Base-by-base conservation (phyloP, 805 yeast genomes). In the Kuraishia piskuri region DNA sequence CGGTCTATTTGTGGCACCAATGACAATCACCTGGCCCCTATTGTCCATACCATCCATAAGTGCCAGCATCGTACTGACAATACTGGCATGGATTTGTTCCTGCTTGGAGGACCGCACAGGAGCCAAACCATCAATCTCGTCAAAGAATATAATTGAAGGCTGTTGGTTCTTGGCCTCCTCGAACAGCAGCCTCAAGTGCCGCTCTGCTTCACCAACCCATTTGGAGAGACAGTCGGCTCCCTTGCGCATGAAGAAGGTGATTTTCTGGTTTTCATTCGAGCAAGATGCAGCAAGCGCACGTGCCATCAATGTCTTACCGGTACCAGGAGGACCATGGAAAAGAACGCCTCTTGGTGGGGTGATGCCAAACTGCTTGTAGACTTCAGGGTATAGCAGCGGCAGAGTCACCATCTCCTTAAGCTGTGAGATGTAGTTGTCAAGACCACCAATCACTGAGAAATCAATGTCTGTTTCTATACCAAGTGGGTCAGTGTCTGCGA, bases 41-140 rank as follows among this genome's bases (percentile, higher is more conserved):
- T 90, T 90, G 66, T 92, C 98, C 98, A 94, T 94, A 61, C 99
- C 99, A 68, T 94, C 99, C 99, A 94, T 94, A 52, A 94, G 72
- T 0, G 99, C 98, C 58, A 94, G 78, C 62, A 94, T 72, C 0
- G 99, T 94, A 4, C 97, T 90, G 2, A 94, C 99, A 55, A 94
- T 94, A 57, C 96, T 87, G 2, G 99, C 97, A 68, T 94, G 99
- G 55, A 94, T 94, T 69, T 94, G 99, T 67, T 94, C 99, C 69
- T 94, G 99, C 58, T 92, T 92, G 0, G 97, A 88, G 0, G 96
- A 88, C 66, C 99, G 79, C 2, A 94, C 99, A 0, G 99, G 99
- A 0, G 99, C 99, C 59, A 94, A 74, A 48, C 99, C 99, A 70
- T 94, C 99, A 56, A 94, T 92, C 73, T 94, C 99, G 72, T 94